phyloP scores from a whole-genome alignment of 768 basidiomycete genomes.

The Tephrocybe sp. region DNA sequence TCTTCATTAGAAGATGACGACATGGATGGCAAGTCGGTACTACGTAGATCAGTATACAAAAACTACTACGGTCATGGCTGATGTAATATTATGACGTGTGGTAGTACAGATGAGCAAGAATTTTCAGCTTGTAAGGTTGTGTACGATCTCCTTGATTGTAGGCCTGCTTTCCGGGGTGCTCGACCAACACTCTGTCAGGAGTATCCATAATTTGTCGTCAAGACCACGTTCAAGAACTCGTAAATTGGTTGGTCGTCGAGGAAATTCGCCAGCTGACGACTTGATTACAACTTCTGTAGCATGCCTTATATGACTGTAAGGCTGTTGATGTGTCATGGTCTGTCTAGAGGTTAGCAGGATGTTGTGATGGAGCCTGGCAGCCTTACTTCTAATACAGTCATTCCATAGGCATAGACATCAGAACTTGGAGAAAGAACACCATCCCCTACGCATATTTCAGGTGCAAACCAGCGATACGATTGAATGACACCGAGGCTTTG shows the following conservation, averaged over 20 bases:
- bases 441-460: conserved; percentile 50
- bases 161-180: conserved; percentile 34
- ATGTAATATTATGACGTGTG: conserved; percentile 7
- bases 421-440: conserved; percentile 44
- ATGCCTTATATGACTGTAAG: conserved; percentile 47
- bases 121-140: conserved; percentile 1
- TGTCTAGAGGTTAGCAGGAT: not conserved
- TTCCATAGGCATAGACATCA: conserved; percentile 54
- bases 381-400: conserved; percentile 55
- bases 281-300: conserved; percentile 50
- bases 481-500: conserved; percentile 46
- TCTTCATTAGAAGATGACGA: conserved; percentile 3
- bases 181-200: conserved; percentile 43
- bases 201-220: conserved; percentile 41
- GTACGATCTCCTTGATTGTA: conserved; percentile 32
- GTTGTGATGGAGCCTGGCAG: not conserved
- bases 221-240: conserved; percentile 38
- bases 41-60: not conserved
- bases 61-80: conserved; percentile 1
- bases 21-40: too few relatives aligned
- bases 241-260: conserved; percentile 35
- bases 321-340: conserved; percentile 53
- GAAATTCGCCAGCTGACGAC: conserved; percentile 38
- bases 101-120: not conserved
- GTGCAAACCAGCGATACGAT: conserved; percentile 52